phyloP scores from a whole-genome alignment of 169 alveolate genomes.

The Plasmodium berghei region DNA sequence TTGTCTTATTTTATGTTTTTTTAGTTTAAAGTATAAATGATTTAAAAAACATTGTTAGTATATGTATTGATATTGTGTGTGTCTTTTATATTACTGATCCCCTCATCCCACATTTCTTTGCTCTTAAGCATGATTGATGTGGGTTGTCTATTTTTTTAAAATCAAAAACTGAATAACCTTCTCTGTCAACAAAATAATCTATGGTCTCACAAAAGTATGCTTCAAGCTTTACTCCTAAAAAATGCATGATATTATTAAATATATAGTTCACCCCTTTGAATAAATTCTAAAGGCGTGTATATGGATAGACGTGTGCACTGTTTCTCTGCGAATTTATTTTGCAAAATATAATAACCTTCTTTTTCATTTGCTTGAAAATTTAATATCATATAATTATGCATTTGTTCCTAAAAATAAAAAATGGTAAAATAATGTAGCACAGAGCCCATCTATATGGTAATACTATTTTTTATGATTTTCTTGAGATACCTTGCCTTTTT shows the following conservation, averaged over 20 bases:
- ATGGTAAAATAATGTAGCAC: neutral
- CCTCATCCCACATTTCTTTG: slow-evolving; percentile 49
- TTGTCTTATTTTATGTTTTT: too few relatives aligned
- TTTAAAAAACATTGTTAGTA: too few relatives aligned
- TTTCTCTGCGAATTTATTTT: neutral
- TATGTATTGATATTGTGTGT: neutral
- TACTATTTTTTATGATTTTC: neutral
- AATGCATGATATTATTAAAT: neutral
- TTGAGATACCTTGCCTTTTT: slow-evolving; percentile 47
- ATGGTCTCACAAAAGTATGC: slow-evolving; percentile 66
- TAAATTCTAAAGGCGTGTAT: neutral
- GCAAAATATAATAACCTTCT: slow-evolving; percentile 5
- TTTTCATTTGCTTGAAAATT: slow-evolving; percentile 54
- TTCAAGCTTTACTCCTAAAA: slow-evolving; percentile 31
- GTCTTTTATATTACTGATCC: slow-evolving; percentile 59
- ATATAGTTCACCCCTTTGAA: neutral
- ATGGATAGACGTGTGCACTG: neutral
- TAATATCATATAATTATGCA: slow-evolving; percentile 45
- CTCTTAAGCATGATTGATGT: slow-evolving; percentile 42
- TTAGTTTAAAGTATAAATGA: too few relatives aligned
- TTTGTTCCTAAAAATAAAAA: slow-evolving; percentile 33
- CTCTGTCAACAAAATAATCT: slow-evolving; percentile 55
- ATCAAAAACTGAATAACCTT: slow-evolving; percentile 60
- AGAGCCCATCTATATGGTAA: neutral
- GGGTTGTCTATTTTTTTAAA: slow-evolving; percentile 45